These are phyloP conservation scores for Musa itinerans DNA, from an alignment of 176 grass and related monocot genomes.

Conservation along the genomic window DNA sequence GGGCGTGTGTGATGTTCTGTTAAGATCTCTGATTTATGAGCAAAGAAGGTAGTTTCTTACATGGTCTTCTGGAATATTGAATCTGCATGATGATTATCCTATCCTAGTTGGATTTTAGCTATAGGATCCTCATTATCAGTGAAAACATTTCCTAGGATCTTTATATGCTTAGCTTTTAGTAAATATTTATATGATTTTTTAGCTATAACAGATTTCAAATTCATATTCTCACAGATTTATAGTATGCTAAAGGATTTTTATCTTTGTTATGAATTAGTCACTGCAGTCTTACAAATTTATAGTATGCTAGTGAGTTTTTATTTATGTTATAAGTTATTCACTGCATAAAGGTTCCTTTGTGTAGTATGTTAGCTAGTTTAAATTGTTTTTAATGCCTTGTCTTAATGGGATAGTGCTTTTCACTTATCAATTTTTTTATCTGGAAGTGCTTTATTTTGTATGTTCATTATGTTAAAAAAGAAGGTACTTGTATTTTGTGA, in stretches of 20 bases:
- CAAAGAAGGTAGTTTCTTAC: slow-evolving; percentile 96
- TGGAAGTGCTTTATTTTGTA: background rate
- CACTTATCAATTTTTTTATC: background rate
- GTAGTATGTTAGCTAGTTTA: too few relatives aligned
- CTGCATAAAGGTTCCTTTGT: too few relatives aligned
- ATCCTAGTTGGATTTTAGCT: slow-evolving; percentile 5
- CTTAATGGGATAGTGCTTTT: too few relatives aligned
- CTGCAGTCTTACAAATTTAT: background rate
- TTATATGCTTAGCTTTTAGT: background rate
- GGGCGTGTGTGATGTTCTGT: slow-evolving; percentile 65
- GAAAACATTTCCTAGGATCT: background rate
- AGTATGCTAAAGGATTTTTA: background rate
- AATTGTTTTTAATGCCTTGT: too few relatives aligned
- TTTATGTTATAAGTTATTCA: too few relatives aligned
- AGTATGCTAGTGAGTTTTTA: background rate
- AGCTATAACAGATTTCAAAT: background rate
- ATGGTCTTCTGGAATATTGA: slow-evolving; percentile 55
- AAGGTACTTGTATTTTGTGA: too few relatives aligned
- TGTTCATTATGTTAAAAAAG: too few relatives aligned
- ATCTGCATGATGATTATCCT: slow-evolving; percentile 29
- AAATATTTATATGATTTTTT: background rate
- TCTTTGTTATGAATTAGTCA: too few relatives aligned
- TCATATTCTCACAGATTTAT: background rate
- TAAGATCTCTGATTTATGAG: slow-evolving; percentile 90
- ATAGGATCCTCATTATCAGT: background rate